Evolutionary conservation across 805 yeast species (phyloP), one percentile per base, ranked within the genome.

Genomic region (Lachancea fermentati): DNA sequence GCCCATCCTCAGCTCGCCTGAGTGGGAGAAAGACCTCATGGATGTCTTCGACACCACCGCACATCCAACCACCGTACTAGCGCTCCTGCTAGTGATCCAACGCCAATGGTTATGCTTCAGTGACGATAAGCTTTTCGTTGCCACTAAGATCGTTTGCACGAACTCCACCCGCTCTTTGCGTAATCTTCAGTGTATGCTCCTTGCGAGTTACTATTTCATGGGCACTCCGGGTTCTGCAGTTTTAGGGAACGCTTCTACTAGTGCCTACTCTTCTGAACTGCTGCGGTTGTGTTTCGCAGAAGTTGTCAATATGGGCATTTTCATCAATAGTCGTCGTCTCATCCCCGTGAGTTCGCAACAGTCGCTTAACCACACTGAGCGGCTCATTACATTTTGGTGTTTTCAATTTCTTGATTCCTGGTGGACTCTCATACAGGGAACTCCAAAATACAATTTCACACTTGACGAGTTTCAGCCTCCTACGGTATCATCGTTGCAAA

Each of bases 391-490:
- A 2, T 56, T 57, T 36, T 55, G 60, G 53, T 52, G 54, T 29
- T 58, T 51, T 28, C 59, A 58, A 39, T 57, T 57, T 39, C 48
- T 60, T 34, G 47, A 47, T 14, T 50, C 57, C 6, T 59, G 62
- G 63, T 57, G 60, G 58, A 44, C 50, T 5, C 43, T 59, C 17
- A 35, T 55, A 3, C 54, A 53, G 32, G 59, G 59, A 12, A 36
- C 50, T 28, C 62, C 61, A 19, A 54, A 54, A 43, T 36, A 48
- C 12, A 55, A 58, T 32, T 56, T 54, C 39, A 26, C 51, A 9
- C 41, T 46, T 7, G 57, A 51, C 17, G 59, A 57, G 37, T 55
- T 57, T 30, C 54, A 49, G 24, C 57, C 61, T 13, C 50, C 54
- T 15, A 38, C 45, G 29, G 25, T 55, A 9, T 30, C 42, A 13